phyloP scores from a whole-genome alignment of 1,284 basidiomycete genomes.

The Rhodotorula sp. region DNA sequence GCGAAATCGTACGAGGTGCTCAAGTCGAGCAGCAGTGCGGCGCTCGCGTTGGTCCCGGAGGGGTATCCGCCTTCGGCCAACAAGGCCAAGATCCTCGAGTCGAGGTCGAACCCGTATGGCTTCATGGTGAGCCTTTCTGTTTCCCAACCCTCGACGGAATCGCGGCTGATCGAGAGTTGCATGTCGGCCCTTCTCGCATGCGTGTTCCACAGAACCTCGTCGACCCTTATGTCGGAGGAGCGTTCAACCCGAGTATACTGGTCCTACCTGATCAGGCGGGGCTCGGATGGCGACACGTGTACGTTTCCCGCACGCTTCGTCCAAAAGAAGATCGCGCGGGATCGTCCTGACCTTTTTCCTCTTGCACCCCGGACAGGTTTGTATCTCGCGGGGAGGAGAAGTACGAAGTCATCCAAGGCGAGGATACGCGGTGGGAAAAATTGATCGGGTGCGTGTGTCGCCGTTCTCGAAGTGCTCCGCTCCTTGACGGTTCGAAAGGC shows the following conservation, averaged over 20 bases:
- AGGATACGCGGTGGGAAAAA: slow-evolving; percentile 31
- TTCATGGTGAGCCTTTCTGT: slow-evolving; percentile 15
- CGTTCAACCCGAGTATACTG: slow-evolving; percentile 32
- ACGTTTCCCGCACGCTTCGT: not conserved
- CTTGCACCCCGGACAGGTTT: not conserved
- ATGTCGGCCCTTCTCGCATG: no score
- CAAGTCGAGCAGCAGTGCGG: not conserved
- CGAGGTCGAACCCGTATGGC: slow-evolving; percentile 30
- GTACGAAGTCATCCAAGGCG: slow-evolving; percentile 32
- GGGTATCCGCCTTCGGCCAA: slow-evolving; percentile 4
- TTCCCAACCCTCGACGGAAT: no score
- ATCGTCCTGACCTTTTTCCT: not conserved
- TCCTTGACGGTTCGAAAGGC: no score
- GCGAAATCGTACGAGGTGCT: not conserved
- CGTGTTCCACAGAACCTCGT: slow-evolving; percentile 6
- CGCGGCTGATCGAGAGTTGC: not conserved
- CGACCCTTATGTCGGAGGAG: slow-evolving; percentile 30
- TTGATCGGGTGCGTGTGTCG: slow-evolving; percentile 8
- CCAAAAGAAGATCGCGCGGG: no score
- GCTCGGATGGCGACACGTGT: slow-evolving; percentile 13
- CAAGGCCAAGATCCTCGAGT: slow-evolving; percentile 30
- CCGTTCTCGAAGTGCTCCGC: no score
- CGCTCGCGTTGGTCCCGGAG: not conserved
- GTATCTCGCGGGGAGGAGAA: slow-evolving; percentile 31
- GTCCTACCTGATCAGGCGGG: slow-evolving; percentile 25